These are phyloP conservation scores for Clathrospora elynae DNA, from an alignment of 2,329 filamentous ascomycete genomes.

Conservation along the genomic window DNA sequence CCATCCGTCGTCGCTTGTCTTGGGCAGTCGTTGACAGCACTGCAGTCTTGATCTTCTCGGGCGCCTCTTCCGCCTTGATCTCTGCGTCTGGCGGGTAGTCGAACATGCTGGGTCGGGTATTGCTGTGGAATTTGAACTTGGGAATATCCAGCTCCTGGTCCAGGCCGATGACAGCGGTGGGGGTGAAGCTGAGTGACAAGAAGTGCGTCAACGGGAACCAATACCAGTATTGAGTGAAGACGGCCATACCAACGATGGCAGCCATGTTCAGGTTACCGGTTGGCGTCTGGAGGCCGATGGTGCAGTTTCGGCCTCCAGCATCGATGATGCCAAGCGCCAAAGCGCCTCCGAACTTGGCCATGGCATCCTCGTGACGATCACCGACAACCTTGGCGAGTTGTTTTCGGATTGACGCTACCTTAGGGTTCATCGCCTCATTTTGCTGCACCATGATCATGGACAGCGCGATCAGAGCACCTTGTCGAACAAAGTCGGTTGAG, in stretches of 20 bases:
- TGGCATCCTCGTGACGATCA: constrained; percentile 96
- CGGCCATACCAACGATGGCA: constrained; percentile 94
- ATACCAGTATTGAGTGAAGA: constrained; percentile 99
- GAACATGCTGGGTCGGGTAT: constrained; percentile 91
- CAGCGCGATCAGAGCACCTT: constrained; percentile 90
- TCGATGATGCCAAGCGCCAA: constrained; percentile 96
- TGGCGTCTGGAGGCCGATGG: constrained; percentile 95
- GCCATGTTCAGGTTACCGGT: constrained; percentile 99
- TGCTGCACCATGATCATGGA: constrained; percentile 99
- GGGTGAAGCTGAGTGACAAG: constrained; percentile 93
- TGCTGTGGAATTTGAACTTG: constrained; percentile 93
- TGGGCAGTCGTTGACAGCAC: constrained; percentile 96
- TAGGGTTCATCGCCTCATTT: constrained; percentile 98
- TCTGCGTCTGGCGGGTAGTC: constrained; percentile 98
- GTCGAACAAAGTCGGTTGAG: constrained; percentile 95
- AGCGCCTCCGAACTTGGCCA: constrained; percentile 98
- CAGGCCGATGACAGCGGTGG: constrained; percentile 91
- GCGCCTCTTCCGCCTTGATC: constrained; percentile 90
- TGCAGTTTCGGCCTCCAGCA: constrained; percentile 96
- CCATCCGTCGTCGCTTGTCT: constrained; percentile 90
- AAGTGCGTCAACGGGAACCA: constrained; percentile 99
- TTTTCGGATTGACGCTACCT: constrained; percentile 88
- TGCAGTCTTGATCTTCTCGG: constrained; percentile 91
- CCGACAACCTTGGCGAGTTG: constrained; percentile 91
- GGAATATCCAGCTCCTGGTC: constrained; percentile 94